Evolutionary conservation across 345 rosid genomes (phyloP).

Genomic region (Euphorbia peplus): DNA sequence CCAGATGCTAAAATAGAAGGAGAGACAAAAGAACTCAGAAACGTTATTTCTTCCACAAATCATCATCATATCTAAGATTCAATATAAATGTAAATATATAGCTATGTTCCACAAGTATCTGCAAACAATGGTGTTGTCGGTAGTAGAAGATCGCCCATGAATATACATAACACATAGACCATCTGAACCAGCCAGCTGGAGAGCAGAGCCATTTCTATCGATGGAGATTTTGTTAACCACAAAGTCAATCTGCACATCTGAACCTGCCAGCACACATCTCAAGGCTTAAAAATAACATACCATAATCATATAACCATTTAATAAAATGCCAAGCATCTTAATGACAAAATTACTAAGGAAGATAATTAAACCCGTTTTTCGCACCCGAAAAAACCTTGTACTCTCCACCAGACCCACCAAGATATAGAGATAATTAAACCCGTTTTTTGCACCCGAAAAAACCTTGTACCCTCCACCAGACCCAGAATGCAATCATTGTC

Average conservation of each 20-base stretch:
- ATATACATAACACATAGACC: constrained; percentile 70
- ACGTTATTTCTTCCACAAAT: background rate
- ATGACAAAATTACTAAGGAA: too few species aligned
- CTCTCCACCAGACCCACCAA: background rate
- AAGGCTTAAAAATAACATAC: too few species aligned
- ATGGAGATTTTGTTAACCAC: constrained; percentile 66
- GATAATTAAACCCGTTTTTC: background rate
- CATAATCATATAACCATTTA: background rate
- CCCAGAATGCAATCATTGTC: background rate
- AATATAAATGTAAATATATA: too few species aligned
- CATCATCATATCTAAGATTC: background rate
- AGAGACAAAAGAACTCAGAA: background rate
- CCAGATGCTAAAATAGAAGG: background rate
- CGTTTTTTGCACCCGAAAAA: background rate
- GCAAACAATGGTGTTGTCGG: too few species aligned
- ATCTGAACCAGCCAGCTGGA: constrained; percentile 62
- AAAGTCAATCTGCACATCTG: constrained; percentile 52
- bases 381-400: background rate
- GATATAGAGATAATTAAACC: background rate
- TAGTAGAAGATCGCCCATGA: constrained; percentile 59
- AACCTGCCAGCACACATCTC: constrained; percentile 42
- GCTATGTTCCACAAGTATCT: too few species aligned
- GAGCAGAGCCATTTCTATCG: constrained; percentile 74
- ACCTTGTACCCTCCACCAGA: background rate
- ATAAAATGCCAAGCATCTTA: background rate